Conservation (phyloP, 805 yeast species). For the Cyberlindnera misumaiensis region DNA sequence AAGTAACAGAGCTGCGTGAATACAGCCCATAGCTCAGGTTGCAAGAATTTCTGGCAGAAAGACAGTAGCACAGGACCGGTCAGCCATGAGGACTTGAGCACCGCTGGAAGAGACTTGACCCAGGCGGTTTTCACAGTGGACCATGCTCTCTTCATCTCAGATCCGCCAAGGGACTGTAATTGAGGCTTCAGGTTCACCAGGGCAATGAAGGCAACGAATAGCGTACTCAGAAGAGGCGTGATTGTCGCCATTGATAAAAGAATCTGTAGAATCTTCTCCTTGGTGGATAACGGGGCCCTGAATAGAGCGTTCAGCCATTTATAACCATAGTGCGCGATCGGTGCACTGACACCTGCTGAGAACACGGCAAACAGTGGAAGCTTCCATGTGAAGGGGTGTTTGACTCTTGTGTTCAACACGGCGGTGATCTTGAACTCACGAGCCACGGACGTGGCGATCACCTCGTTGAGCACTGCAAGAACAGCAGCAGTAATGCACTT, state of each 20-base stretch:
- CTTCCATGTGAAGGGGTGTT: constrained; percentile 27
- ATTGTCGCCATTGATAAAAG: constrained; percentile 44
- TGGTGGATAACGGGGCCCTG: constrained; percentile 34
- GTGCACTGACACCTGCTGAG: constrained; percentile 49
- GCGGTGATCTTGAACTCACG: constrained; percentile 32
- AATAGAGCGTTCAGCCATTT: constrained; percentile 37
- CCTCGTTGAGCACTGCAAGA: constrained; percentile 51
- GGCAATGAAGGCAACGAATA: constrained; percentile 47
- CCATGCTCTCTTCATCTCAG: constrained; percentile 12
- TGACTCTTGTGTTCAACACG: constrained; percentile 13
- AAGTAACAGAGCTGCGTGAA: constrained; percentile 54
- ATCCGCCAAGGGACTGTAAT: constrained; percentile 7
- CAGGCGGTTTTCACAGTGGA: constrained; percentile 23
- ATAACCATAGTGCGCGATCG: constrained; percentile 50
- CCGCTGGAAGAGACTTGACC: constrained; percentile 36
- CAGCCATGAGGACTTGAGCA: constrained; percentile 47
- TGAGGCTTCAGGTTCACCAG: constrained; percentile 33
- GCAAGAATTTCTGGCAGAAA: constrained; percentile 49
- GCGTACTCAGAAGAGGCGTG: constrained; percentile 44
- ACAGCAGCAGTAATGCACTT: constrained; percentile 52
- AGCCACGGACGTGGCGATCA: constrained; percentile 45
- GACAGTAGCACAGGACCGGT: constrained; percentile 45
- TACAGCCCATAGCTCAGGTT: constrained; percentile 58
- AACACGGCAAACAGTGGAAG: constrained; percentile 49
- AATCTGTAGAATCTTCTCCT: constrained; percentile 42